These are phyloP conservation scores for Fonsecaea pedrosoi DNA, from an alignment of 2,329 filamentous ascomycete genomes.

Conservation along the genomic window DNA sequence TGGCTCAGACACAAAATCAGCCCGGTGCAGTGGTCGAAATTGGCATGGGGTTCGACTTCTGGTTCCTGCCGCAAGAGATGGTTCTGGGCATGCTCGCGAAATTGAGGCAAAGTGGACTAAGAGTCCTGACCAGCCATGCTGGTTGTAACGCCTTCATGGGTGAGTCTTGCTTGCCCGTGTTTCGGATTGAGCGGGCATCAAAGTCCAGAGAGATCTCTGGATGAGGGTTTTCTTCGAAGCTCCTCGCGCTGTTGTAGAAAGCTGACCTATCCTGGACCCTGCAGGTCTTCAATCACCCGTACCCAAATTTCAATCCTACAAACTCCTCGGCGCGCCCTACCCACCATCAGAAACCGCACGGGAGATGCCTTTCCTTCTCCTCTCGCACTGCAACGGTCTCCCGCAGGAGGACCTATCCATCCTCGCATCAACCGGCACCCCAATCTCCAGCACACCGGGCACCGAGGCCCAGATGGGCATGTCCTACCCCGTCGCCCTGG, in stretches of 20 bases:
- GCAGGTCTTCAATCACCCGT: constrained; percentile 28
- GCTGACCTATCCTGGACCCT: neutral
- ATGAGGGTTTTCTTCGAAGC: neutral
- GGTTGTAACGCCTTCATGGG: constrained; percentile 40
- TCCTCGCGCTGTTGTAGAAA: neutral
- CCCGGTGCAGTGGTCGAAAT: constrained; percentile 40
- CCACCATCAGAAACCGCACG: neutral
- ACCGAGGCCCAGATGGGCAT: constrained; percentile 60
- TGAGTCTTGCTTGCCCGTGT: constrained; percentile 7
- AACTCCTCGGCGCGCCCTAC: constrained; percentile 44
- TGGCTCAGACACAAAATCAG: constrained; percentile 24
- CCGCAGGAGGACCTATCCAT: constrained; percentile 39
- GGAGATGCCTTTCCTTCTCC: constrained; percentile 48
- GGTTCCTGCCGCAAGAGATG: constrained; percentile 40
- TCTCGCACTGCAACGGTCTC: constrained; percentile 50
- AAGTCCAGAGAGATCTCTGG: neutral
- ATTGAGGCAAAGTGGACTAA: constrained; percentile 34
- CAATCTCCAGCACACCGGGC: constrained; percentile 56
- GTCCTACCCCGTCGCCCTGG: constrained; percentile 47
- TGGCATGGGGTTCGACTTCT: constrained; percentile 43
- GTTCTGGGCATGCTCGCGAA: constrained; percentile 38
- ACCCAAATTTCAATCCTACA: constrained; percentile 41
- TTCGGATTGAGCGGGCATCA: no score
- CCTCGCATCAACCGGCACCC: constrained; percentile 34
- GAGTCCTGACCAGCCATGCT: constrained; percentile 42